Conservation (phyloP, 2,329 filamentous ascomycete genomes). For the Cladophialophora carrionii region DNA sequence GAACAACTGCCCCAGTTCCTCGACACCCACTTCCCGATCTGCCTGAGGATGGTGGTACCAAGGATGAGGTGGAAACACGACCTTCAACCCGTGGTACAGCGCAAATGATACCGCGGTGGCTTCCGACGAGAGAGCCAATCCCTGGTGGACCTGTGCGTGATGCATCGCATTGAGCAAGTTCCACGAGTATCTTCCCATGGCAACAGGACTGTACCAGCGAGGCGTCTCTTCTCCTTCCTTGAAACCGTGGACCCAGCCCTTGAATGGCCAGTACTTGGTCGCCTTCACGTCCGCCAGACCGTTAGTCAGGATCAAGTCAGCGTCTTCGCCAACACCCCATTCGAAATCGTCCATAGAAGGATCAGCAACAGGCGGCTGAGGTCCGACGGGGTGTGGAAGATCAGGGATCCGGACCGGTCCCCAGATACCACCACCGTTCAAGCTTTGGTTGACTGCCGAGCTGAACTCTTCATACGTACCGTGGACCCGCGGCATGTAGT, state of each 20-base stretch:
- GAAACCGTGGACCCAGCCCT: constrained; percentile 62
- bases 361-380: constrained; percentile 34
- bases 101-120: constrained; percentile 74
- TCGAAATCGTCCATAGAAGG: constrained; percentile 37
- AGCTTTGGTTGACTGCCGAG: constrained; percentile 62
- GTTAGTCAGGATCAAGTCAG: constrained; percentile 75
- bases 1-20: constrained; percentile 75
- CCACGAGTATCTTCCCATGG: constrained; percentile 67
- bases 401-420: constrained; percentile 37
- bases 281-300: constrained; percentile 71
- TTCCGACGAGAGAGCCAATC: constrained; percentile 72
- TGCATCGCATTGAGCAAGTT: constrained; percentile 52
- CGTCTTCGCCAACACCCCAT: constrained; percentile 56
- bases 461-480: constrained; percentile 74
- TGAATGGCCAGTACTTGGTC: constrained; percentile 70
- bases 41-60: constrained; percentile 50
- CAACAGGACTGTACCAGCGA: constrained; percentile 71
- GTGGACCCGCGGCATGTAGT: constrained; percentile 73
- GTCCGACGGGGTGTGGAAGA: constrained; percentile 38
- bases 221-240: constrained; percentile 64
- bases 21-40: constrained; percentile 80
- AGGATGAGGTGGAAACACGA: constrained; percentile 65
- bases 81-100: constrained; percentile 75
- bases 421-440: constrained; percentile 49
- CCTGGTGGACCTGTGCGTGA: constrained; percentile 43